Conservation (phyloP, 331 rosid genomes). For the Cydonia oblonga region DNA sequence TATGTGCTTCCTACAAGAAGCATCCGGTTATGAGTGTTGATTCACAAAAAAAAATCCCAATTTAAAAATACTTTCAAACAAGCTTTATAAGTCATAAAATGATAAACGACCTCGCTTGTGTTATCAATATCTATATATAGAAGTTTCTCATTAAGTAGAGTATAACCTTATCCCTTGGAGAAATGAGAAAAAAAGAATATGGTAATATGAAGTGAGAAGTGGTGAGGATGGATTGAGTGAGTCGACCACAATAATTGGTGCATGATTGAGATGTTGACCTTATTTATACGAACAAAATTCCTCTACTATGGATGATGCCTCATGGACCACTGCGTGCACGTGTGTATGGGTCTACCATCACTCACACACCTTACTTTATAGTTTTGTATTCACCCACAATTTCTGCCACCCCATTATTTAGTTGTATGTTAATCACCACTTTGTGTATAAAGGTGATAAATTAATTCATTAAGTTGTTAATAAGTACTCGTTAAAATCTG, state of each 20-base stretch:
- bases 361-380: slow-evolving; percentile 8
- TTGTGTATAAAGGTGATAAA: too few species aligned
- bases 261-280: slow-evolving; percentile 77
- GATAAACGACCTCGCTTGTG: background rate
- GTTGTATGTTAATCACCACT: background rate
- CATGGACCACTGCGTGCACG: slow-evolving; percentile 56
- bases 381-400: background rate
- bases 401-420: background rate
- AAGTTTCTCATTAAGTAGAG: background rate
- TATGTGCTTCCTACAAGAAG: too few species aligned
- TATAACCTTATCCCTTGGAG: background rate
- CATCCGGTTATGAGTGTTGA: too few species aligned
- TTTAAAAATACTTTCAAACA: too few species aligned
- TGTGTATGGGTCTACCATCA: slow-evolving; percentile 62
- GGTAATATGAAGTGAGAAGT: slow-evolving; percentile 17
- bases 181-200: slow-evolving; percentile 7
- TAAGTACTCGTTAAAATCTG: too few species aligned
- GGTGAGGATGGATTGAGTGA: slow-evolving; percentile 25
- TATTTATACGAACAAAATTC: slow-evolving; percentile 47
- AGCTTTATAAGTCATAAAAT: too few species aligned
- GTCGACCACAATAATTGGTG: slow-evolving; percentile 43
- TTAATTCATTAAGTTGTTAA: too few species aligned
- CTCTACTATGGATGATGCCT: slow-evolving; percentile 32
- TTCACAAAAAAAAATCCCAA: too few species aligned
- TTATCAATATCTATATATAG: too few species aligned